Conservation (phyloP, 345 rosid genomes). For the thale cress (Arabidopsis thaliana) region DNA sequence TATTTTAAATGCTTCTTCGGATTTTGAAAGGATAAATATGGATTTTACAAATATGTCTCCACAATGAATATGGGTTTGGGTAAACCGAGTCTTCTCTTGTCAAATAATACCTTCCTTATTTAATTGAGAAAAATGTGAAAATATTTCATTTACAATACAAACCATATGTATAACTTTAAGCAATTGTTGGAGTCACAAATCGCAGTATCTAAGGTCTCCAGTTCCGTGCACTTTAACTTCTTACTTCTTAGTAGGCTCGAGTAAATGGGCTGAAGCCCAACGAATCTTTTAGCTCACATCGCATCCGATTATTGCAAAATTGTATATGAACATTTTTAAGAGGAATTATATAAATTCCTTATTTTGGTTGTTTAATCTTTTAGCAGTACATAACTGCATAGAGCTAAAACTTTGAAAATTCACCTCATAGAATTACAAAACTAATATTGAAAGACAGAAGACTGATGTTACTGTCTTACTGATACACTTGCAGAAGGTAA, state of each 20-base stretch:
- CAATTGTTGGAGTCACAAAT: too few relatives aligned
- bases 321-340: not conserved
- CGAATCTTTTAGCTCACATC: not conserved
- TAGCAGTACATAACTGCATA: not conserved
- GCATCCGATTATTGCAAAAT: not conserved
- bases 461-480: slow-evolving; percentile 25
- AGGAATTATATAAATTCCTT: not conserved
- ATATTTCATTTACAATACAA: too few relatives aligned
- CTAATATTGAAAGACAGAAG: slow-evolving; percentile 22
- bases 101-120: not conserved
- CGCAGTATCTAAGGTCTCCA: not conserved
- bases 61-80: slow-evolving; percentile 4
- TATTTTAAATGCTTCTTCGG: slow-evolving; percentile 23
- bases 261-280: slow-evolving; percentile 32
- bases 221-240: not conserved
- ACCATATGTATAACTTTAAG: too few relatives aligned
- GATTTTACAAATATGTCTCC: slow-evolving; percentile 6
- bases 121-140: too few relatives aligned
- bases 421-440: slow-evolving; percentile 12
- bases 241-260: not conserved
- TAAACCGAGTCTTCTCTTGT: slow-evolving; percentile 6
- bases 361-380: slow-evolving; percentile 5
- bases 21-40: slow-evolving; percentile 32
- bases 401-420: slow-evolving; percentile 14
- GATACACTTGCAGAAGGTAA: slow-evolving; percentile 32